Conservation (phyloP, 2,329 filamentous ascomycete genomes). For the Parasarocladium wereldwijsianum region DNA sequence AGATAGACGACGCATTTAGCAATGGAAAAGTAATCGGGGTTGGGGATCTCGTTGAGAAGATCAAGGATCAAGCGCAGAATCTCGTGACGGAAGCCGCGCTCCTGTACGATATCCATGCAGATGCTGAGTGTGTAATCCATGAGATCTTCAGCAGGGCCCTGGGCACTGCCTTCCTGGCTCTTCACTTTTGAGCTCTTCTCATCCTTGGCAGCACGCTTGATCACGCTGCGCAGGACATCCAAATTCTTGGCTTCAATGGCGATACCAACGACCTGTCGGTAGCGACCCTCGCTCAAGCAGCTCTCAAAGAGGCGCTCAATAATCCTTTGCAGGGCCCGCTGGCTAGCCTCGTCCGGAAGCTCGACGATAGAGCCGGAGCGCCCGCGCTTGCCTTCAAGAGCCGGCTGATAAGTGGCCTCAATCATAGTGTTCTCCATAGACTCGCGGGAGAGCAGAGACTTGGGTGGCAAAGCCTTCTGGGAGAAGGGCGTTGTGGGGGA, state of each 20-base stretch:
- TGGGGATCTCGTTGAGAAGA: slow-evolving; percentile 82
- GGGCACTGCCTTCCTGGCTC: slow-evolving; percentile 27
- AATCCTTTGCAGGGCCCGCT: slow-evolving; percentile 65
- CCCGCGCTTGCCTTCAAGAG: slow-evolving; percentile 28
- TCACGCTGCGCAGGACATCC: slow-evolving; percentile 71
- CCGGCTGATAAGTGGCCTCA: slow-evolving; percentile 41
- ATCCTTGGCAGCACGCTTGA: slow-evolving; percentile 77
- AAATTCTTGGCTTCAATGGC: slow-evolving; percentile 90
- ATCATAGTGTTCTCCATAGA: slow-evolving; percentile 49
- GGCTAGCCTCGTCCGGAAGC: slow-evolving; percentile 53
- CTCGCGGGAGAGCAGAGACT: slow-evolving; percentile 83
- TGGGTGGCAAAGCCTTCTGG: slow-evolving; percentile 81
- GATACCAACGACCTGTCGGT: slow-evolving; percentile 92
- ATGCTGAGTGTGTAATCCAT: slow-evolving; percentile 95
- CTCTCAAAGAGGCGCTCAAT: slow-evolving; percentile 85
- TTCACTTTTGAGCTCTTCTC: slow-evolving; percentile 56
- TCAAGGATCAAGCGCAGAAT: slow-evolving; percentile 89
- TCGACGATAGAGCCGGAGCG: slow-evolving; percentile 49
- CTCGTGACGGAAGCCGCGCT: slow-evolving; percentile 67
- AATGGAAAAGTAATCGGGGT: slow-evolving; percentile 93
- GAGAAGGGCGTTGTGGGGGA: slow-evolving; percentile 93
- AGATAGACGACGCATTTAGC: slow-evolving; percentile 96
- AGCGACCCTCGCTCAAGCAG: slow-evolving; percentile 74
- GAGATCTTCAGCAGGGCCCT: slow-evolving; percentile 66
- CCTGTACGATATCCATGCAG: slow-evolving; percentile 96